Evolutionary conservation across 805 yeast species (phyloP), one percentile per base, ranked within the genome.

Genomic region (Saturnispora sekii): DNA sequence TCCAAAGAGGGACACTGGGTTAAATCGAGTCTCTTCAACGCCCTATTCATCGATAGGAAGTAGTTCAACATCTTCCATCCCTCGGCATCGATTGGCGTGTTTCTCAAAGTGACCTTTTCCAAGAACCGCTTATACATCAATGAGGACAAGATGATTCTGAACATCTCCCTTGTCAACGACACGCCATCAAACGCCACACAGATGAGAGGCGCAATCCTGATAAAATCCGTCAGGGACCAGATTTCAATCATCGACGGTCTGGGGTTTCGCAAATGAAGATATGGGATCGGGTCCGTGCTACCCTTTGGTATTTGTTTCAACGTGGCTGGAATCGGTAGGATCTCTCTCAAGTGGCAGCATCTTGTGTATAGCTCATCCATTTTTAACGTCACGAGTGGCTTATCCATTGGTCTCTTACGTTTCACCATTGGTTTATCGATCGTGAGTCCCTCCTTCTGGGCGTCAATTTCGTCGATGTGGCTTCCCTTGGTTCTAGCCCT

Each of bases 301-400:
- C 84, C 86, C 56, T 79, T 79, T 1, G 85, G 84, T 49, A 89
- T 72, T 58, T 86, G 95, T 56, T 83, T 82, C 53, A 85, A 58
- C 6, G 90, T 87, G 2, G 95, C 90, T 3, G 95, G 90, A 41
- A 89, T 89, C 2, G 97, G 97, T 49, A 89, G 62, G 46, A 89
- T 89, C 56, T 89, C 97, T 45, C 97, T 70, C 47, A 89, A 67
- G 61, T 89, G 97, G 60, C 97, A 89, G 61, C 97, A 90, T 51
- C 97, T 69, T 1, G 96, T 86, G 63, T 89, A 89, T 56, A 90
- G 70, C 38, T 78, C 73, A 54, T 86, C 96, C 43, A 83, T 72
- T 31, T 65, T 65, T 41, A 65, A 50, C 10, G 68, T 65, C 9
- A 65, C 69, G 10, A 61, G 57, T 1, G 69, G 69, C 16, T 55